A percentile compares a stretch with the other conserved stretches of the same genome.
phyloP scores from a whole-genome alignment of 192 early-diverging fungal genomes.

The Coemansia sp. region DNA sequence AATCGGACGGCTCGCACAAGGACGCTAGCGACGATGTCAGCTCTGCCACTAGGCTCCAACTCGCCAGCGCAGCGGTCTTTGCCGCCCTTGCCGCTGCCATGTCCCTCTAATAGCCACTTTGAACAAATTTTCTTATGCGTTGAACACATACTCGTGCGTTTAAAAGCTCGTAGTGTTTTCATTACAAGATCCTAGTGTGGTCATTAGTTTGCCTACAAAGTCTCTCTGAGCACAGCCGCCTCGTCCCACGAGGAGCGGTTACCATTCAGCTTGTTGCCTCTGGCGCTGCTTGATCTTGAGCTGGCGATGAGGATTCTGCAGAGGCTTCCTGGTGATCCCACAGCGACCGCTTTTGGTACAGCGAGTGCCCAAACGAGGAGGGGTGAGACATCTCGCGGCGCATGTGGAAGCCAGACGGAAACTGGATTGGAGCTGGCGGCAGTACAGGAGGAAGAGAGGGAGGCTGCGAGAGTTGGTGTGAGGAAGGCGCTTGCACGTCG shows the following conservation, averaged over 20 bases:
- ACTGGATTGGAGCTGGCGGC: background rate
- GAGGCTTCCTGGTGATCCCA: slow-evolving; percentile 6
- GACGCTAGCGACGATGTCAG: background rate
- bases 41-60: slow-evolving; percentile 8
- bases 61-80: slow-evolving; percentile 13
- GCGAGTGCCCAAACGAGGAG: slow-evolving; percentile 29
- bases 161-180: background rate
- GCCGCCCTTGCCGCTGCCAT: slow-evolving; percentile 8
- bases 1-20: slow-evolving; percentile 3
- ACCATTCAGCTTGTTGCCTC: background rate
- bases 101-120: slow-evolving; percentile 8
- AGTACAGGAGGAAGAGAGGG: slow-evolving; percentile 2
- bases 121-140: background rate
- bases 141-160: background rate
- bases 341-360: slow-evolving; percentile 21
- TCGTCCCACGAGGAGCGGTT: background rate
- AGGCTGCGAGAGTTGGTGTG: slow-evolving; percentile 6
- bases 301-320: background rate
- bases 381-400: slow-evolving; percentile 23
- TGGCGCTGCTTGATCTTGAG: background rate
- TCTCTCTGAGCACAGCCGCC: background rate
- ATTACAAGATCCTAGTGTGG: background rate
- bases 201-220: background rate
- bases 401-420: slow-evolving; percentile 6
- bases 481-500: slow-evolving; percentile 1